Conservation (phyloP, 2,329 filamentous ascomycete species). For the Dryadomyces quercivorus region DNA sequence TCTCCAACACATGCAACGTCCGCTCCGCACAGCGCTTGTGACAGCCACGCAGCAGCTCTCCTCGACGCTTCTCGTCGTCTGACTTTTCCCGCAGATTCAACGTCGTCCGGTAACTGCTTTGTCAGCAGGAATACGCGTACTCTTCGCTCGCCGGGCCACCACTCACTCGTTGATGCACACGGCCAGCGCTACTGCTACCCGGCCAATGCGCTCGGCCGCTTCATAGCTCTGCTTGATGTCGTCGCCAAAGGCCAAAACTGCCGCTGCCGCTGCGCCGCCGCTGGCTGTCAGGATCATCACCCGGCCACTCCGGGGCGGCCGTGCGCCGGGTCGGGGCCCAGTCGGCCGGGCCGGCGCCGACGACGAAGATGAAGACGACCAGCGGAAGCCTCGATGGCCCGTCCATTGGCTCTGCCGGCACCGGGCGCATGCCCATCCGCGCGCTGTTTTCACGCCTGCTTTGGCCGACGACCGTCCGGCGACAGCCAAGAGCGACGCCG, state of each 20-base stretch:
- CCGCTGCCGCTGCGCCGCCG: constrained; percentile 33
- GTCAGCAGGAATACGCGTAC: background rate
- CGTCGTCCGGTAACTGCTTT: constrained; percentile 68
- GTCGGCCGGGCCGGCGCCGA: background rate
- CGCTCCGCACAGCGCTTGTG: constrained; percentile 87
- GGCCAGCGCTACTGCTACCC: constrained; percentile 62
- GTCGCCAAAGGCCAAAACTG: constrained; percentile 42
- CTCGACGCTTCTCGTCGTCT: constrained; percentile 51
- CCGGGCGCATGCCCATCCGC: constrained; percentile 9
- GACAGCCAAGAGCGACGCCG: background rate
- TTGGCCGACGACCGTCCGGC: background rate
- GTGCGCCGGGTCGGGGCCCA: no score
- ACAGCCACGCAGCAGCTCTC: constrained; percentile 63
- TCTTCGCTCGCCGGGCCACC: no score
- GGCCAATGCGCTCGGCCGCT: constrained; percentile 62
- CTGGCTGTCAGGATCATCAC: constrained; percentile 36
- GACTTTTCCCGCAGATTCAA: constrained; percentile 56
- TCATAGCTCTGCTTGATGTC: constrained; percentile 67
- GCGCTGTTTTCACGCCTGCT: no score
- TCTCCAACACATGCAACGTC: constrained; percentile 77
- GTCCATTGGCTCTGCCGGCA: constrained; percentile 7
- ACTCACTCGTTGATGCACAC: constrained; percentile 79
- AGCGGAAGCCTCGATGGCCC: background rate
- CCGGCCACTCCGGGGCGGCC: constrained; percentile 10
- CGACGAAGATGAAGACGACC: background rate